These are phyloP conservation scores for Erythrophleum fordii DNA, from an alignment of 306 rosid species.

Conservation along the genomic window DNA sequence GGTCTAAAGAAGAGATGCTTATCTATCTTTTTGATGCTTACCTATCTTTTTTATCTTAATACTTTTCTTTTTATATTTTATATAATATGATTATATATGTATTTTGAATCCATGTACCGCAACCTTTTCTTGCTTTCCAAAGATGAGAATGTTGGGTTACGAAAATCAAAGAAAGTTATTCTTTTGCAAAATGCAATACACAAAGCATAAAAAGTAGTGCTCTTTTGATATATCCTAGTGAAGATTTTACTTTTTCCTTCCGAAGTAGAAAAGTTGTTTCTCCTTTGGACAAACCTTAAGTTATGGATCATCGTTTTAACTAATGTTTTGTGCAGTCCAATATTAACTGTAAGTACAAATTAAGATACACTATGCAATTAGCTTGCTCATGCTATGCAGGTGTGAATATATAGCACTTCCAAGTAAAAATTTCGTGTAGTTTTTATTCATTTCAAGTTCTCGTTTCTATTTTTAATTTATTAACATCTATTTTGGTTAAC, in stretches of 20 bases:
- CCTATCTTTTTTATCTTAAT: constrained; percentile 44
- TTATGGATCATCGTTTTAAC: constrained; percentile 65
- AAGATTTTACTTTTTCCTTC: constrained; percentile 71
- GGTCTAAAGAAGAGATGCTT: constrained; percentile 69
- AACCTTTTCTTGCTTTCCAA: constrained; percentile 64
- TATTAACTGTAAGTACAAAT: constrained; percentile 27
- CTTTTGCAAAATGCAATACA: constrained; percentile 57
- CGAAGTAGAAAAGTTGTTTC: constrained; percentile 64
- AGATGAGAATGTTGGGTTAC: constrained; percentile 70
- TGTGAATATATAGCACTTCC: not conserved
- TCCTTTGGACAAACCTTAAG: constrained; percentile 71
- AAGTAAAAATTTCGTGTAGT: not conserved
- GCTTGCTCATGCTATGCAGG: not conserved
- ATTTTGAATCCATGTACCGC: constrained; percentile 45
- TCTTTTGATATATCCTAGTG: constrained; percentile 64
- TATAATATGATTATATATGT: constrained; percentile 34
- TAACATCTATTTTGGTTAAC: not conserved
- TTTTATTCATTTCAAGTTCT: not conserved
- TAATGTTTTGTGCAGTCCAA: constrained; percentile 51
- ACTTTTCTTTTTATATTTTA: constrained; percentile 21
- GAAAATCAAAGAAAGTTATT: constrained; percentile 65
- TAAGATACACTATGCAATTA: constrained; percentile 5
- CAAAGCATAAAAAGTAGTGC: constrained; percentile 74
- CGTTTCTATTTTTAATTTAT: no score
- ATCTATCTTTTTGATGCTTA: constrained; percentile 57